Conservation (phyloP, 495 filamentous ascomycete species). For the Neurospora sp. region DNA sequence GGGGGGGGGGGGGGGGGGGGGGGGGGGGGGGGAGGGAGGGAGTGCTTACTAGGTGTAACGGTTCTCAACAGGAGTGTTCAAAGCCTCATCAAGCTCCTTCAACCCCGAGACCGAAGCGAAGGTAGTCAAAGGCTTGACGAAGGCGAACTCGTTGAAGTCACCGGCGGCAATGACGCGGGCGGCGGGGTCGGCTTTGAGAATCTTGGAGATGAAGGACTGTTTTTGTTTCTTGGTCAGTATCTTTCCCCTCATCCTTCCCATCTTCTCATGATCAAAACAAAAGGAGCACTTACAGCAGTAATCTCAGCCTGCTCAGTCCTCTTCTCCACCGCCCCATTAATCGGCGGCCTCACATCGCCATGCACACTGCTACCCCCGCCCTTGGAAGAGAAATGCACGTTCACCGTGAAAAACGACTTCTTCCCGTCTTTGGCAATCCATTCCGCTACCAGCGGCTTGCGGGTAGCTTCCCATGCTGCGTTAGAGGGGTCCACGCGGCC, state of each 20-base stretch:
- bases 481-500: slow-evolving; percentile 48
- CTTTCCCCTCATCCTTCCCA: too few species aligned
- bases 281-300: slow-evolving; percentile 20
- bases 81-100: slow-evolving; percentile 44
- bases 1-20: not conserved
- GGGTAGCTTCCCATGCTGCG: slow-evolving; percentile 38
- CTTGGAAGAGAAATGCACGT: slow-evolving; percentile 49
- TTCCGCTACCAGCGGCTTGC: slow-evolving; percentile 49
- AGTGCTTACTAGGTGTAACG: slow-evolving; percentile 44
- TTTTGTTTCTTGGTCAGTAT: too few species aligned
- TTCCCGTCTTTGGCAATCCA: slow-evolving; percentile 39
- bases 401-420: slow-evolving; percentile 46
- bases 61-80: slow-evolving; percentile 33
- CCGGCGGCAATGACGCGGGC: slow-evolving; percentile 42
- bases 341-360: slow-evolving; percentile 48
- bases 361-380: slow-evolving; percentile 46
- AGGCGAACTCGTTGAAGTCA: slow-evolving; percentile 57
- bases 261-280: too few species aligned
- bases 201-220: slow-evolving; percentile 22
- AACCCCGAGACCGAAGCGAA: slow-evolving; percentile 35
- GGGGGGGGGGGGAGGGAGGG: not conserved
- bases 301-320: slow-evolving; percentile 38
- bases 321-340: slow-evolving; percentile 45
- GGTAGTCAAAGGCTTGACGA: slow-evolving; percentile 38
- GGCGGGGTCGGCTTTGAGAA: slow-evolving; percentile 31